Conservation (phyloP, 305 asterid species). For the Fraxinus nigra region DNA sequence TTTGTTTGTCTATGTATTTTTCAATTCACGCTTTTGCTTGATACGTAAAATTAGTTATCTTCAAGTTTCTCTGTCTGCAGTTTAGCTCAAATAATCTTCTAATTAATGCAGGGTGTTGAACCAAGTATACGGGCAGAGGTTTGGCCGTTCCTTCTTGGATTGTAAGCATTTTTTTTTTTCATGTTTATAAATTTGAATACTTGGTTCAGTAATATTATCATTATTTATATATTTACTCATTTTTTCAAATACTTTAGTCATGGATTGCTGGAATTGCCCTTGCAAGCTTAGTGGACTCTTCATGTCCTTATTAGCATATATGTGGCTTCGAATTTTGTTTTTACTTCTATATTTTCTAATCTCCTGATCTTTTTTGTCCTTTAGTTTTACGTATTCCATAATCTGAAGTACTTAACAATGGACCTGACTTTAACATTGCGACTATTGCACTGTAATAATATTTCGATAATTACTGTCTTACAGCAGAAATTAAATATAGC, state of each 20-base stretch:
- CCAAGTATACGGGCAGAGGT: constrained; percentile 86
- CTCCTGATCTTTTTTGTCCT: background rate
- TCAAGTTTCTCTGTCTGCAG: background rate
- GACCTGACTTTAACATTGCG: background rate
- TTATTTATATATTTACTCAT: constrained; percentile 5
- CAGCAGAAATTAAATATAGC: background rate
- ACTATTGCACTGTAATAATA: background rate
- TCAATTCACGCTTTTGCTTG: background rate
- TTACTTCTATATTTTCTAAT: background rate
- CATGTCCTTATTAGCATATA: background rate
- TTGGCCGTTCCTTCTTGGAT: constrained; percentile 96
- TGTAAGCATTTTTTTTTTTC: background rate
- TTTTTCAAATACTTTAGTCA: background rate
- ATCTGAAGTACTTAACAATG: background rate
- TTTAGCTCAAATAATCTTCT: background rate
- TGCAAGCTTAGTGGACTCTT: background rate
- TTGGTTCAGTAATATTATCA: background rate
- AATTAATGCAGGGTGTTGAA: constrained; percentile 75
- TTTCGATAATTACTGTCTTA: background rate
- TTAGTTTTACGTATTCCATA: background rate
- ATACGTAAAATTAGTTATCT: background rate
- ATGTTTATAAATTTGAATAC: background rate
- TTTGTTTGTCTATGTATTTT: background rate
- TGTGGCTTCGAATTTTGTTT: background rate
- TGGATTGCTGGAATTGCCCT: background rate